Conservation (phyloP, 768 basidiomycete genomes). For the Tylopilus intermedius region DNA sequence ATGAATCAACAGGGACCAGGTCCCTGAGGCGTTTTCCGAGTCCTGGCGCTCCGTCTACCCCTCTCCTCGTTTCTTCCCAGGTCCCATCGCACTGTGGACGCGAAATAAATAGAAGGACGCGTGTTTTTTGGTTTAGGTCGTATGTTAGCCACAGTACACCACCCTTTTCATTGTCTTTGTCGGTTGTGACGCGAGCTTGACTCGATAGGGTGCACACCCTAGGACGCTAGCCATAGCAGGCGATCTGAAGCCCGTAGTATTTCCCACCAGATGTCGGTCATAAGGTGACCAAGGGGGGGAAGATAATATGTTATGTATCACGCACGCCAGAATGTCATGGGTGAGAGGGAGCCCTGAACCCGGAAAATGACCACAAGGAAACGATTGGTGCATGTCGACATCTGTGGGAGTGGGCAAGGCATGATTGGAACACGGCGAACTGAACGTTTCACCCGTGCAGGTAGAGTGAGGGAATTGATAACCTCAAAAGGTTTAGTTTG, state of each 20-base stretch:
- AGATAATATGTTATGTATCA: background rate
- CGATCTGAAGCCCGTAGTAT: background rate
- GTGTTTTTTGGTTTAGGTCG: background rate
- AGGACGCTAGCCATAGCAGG: background rate
- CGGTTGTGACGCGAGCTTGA: background rate
- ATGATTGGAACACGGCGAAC: conserved; percentile 9
- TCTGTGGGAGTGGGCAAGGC: conserved; percentile 16
- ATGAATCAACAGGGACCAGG: background rate
- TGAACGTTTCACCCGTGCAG: conserved; percentile 1
- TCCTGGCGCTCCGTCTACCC: background rate
- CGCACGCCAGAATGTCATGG: background rate
- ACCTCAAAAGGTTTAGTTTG: conserved; percentile 17
- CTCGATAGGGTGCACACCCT: background rate
- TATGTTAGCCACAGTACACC: background rate
- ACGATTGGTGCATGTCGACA: background rate
- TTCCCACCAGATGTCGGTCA: background rate
- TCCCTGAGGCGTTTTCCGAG: background rate
- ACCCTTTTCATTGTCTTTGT: background rate
- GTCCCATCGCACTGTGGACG: background rate
- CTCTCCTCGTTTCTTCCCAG: background rate
- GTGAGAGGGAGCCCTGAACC: background rate
- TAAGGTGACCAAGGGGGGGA: background rate
- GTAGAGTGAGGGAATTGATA: conserved; percentile 8
- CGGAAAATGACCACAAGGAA: too few relatives aligned
- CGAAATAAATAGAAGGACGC: background rate